A percentile compares a stretch with the other conserved stretches of the same genome.
These are phyloP conservation scores for Brettanomyces anomalus DNA, from an alignment of 805 yeast genomes.

Conservation along the genomic window DNA sequence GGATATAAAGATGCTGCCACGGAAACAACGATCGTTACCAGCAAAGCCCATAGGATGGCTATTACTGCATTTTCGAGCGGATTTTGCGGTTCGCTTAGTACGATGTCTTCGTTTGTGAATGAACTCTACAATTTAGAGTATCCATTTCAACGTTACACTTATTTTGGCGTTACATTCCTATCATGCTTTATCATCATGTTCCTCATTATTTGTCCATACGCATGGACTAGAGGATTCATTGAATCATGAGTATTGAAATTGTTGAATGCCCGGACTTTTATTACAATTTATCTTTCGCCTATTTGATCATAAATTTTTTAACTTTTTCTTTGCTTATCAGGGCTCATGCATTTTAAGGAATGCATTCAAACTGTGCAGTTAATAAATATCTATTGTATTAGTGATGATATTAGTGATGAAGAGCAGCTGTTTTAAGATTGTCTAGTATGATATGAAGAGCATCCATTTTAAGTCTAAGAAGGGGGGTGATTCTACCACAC, in stretches of 20 bases:
- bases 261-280: too few relatives aligned
- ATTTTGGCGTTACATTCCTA: slow-evolving; percentile 40
- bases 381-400: too few relatives aligned
- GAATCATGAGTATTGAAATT: too few relatives aligned
- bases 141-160: slow-evolving; percentile 31
- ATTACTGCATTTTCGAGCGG: slow-evolving; percentile 20
- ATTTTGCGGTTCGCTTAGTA: slow-evolving; percentile 22
- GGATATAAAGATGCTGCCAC: slow-evolving; percentile 7
- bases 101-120: slow-evolving; percentile 69
- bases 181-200: slow-evolving; percentile 41
- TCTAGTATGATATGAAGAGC: too few relatives aligned
- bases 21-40: slow-evolving; percentile 6
- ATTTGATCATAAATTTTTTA: neutral
- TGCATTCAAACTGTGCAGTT: too few relatives aligned
- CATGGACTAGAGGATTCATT: slow-evolving; percentile 53
- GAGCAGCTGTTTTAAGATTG: too few relatives aligned
- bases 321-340: neutral
- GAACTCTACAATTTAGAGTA: slow-evolving; percentile 37
- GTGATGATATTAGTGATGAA: too few relatives aligned
- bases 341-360: neutral
- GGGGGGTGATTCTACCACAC: too few relatives aligned
- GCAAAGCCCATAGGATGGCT: slow-evolving; percentile 11
- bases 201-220: slow-evolving; percentile 60
- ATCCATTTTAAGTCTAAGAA: too few relatives aligned
- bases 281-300: neutral